A percentile compares a stretch with the other conserved stretches of the same genome.
Conservation (phyloP, 1,284 basidiomycete species). For the Stereum hirsutum region DNA sequence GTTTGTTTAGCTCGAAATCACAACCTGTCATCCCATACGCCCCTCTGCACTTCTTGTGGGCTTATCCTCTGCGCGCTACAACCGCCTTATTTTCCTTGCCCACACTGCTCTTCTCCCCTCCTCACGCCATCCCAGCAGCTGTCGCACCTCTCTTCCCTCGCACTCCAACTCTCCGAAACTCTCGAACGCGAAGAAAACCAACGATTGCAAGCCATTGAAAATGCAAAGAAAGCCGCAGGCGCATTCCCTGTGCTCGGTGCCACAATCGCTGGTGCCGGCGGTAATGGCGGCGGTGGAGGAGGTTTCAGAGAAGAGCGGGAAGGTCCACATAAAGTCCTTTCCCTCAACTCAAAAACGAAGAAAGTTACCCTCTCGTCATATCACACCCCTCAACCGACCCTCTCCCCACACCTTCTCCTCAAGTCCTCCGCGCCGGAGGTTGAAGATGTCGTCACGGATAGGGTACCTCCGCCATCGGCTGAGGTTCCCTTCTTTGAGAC, state of each 20-base stretch:
- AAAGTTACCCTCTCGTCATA: too few species aligned
- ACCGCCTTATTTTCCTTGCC: constrained; percentile 43
- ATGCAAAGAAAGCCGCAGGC: constrained; percentile 41
- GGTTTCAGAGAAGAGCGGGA: too few species aligned
- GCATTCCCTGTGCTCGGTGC: constrained; percentile 51
- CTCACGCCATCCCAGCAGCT: constrained; percentile 23
- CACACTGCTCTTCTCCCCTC: constrained; percentile 38
- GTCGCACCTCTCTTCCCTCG: constrained; percentile 31
- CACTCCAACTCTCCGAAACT: constrained; percentile 31
- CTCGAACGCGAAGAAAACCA: constrained; percentile 38
- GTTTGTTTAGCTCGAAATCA: constrained; percentile 57
- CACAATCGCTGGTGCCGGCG: too few species aligned
- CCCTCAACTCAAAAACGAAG: too few species aligned
- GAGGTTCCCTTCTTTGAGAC: too few species aligned
- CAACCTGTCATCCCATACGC: constrained; percentile 40
- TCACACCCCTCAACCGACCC: too few species aligned
- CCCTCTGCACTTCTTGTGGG: constrained; percentile 51
- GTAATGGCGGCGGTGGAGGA: too few species aligned
- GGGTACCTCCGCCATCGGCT: too few species aligned
- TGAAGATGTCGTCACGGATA: too few species aligned
- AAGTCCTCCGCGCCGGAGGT: too few species aligned
- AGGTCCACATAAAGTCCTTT: too few species aligned
- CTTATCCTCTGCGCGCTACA: constrained; percentile 55
- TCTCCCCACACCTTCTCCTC: too few species aligned
- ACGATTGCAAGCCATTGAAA: constrained; percentile 33